Conservation (phyloP, 495 filamentous ascomycete species). For the Hypoxylon fragiforme region DNA sequence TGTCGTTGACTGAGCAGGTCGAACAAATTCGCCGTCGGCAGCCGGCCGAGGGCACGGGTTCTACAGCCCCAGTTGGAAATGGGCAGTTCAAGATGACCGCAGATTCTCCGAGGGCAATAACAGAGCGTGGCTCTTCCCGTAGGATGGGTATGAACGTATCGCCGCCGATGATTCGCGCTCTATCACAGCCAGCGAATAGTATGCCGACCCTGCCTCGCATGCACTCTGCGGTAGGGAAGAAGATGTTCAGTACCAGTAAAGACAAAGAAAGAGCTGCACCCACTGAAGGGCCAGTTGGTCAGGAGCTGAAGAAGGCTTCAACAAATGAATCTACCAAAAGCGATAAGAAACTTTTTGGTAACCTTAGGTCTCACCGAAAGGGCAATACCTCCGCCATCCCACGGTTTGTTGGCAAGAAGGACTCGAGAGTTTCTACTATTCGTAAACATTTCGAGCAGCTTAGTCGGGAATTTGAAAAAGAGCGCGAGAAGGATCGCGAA, state of each 20-base stretch:
- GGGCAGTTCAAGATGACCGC: conserved; percentile 12
- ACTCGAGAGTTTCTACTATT: conserved; percentile 79
- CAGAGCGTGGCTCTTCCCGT: conserved; percentile 49
- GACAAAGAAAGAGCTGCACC: conserved; percentile 35
- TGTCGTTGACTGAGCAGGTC: conserved; percentile 52
- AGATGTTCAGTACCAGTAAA: conserved; percentile 29
- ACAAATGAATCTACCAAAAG: conserved; percentile 46
- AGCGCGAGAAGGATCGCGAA: conserved; percentile 81
- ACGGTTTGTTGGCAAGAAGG: conserved; percentile 72
- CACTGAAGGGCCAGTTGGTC: conserved; percentile 20
- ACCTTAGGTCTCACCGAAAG: conserved; percentile 64
- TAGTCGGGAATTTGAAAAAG: conserved; percentile 94
- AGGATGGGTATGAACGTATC: conserved; percentile 53
- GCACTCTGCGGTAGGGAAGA: conserved; percentile 34
- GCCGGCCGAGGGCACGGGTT: conserved; percentile 34
- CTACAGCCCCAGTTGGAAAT: conserved; percentile 25
- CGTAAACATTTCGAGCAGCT: conserved; percentile 96
- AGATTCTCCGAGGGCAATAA: conserved; percentile 11
- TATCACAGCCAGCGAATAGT: conserved; percentile 64
- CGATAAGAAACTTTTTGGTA: conserved; percentile 73
- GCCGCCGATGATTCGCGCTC: conserved; percentile 68
- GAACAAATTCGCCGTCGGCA: conserved; percentile 51
- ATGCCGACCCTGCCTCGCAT: conserved; percentile 31
- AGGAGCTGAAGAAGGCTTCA: conserved; percentile 34
- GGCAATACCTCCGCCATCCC: conserved; percentile 79